Conservation (phyloP, 2,329 filamentous ascomycete species). For the Fusarium dlaminii region DNA sequence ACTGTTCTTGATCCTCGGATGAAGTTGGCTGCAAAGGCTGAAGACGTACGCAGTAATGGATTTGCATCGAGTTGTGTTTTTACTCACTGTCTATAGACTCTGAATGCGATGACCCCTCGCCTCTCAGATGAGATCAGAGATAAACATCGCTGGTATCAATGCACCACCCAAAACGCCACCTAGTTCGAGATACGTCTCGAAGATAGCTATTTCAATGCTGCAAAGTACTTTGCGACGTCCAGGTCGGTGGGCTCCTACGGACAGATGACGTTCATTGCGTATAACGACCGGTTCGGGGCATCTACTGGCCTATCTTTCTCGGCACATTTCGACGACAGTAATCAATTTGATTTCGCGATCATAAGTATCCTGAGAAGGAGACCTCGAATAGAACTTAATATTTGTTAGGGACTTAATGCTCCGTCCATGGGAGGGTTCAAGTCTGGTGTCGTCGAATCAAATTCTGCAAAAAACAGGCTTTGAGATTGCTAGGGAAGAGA, state of each 20-base stretch:
- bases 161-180: neutral
- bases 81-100: neutral
- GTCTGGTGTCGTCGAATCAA: accelerated
- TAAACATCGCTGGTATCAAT: neutral
- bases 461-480: neutral
- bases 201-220: accelerated
- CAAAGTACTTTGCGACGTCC: accelerated
- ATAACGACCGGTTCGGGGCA: accelerated
- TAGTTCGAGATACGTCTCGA: neutral
- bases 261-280: neutral
- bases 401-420: neutral
- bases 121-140: neutral
- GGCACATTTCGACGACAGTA: neutral
- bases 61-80: accelerated
- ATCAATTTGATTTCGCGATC: accelerated
- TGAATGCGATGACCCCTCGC: accelerated
- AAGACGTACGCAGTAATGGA: accelerated
- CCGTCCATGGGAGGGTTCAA: accelerated
- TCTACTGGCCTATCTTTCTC: accelerated
- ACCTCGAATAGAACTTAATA: accelerated
- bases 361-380: accelerated
- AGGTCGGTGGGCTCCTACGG: accelerated
- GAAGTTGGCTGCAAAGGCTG: accelerated
- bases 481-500: neutral
- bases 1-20: neutral